Conservation (phyloP, 1,284 basidiomycete species). For the Boletus nobilissimus region DNA sequence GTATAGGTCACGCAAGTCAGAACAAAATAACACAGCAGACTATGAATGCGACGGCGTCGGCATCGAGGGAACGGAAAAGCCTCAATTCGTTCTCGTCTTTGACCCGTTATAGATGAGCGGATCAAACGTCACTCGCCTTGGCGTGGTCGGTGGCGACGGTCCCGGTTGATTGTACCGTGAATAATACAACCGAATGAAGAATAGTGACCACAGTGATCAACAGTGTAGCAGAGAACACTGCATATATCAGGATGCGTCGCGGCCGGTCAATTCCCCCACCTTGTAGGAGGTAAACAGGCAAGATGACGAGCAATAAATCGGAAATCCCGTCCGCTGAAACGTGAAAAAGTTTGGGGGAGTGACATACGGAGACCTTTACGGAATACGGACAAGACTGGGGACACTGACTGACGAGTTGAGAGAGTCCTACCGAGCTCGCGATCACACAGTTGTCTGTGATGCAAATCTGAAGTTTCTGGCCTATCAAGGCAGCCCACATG, state of each 20-base stretch:
- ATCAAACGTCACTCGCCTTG: slow-evolving; percentile 30
- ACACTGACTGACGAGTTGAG: slow-evolving; percentile 38
- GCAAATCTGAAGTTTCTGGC: slow-evolving; percentile 35
- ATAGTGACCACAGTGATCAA: slow-evolving; percentile 35
- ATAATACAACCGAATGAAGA: slow-evolving; percentile 28
- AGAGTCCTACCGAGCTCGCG: slow-evolving; percentile 17
- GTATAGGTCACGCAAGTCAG: slow-evolving; percentile 7
- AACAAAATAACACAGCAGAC: background rate
- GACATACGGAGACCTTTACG: background rate
- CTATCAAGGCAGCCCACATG: slow-evolving; percentile 40
- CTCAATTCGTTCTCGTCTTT: background rate
- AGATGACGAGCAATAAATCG: slow-evolving; percentile 34
- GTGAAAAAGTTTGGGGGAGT: no score
- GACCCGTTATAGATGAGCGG: background rate
- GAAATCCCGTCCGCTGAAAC: slow-evolving; percentile 40
- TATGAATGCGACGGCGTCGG: background rate
- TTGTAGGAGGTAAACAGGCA: slow-evolving; percentile 35
- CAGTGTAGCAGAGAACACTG: slow-evolving; percentile 35
- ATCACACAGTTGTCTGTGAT: slow-evolving; percentile 10
- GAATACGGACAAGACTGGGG: background rate
- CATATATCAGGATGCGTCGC: slow-evolving; percentile 35
- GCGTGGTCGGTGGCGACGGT: slow-evolving; percentile 35
- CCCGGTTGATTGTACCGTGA: slow-evolving; percentile 2
- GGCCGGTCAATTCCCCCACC: slow-evolving; percentile 17
- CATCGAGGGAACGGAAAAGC: no score